phyloP scores from a whole-genome alignment of 2,329 filamentous ascomycete genomes.

The Coniochaeta sp. region DNA sequence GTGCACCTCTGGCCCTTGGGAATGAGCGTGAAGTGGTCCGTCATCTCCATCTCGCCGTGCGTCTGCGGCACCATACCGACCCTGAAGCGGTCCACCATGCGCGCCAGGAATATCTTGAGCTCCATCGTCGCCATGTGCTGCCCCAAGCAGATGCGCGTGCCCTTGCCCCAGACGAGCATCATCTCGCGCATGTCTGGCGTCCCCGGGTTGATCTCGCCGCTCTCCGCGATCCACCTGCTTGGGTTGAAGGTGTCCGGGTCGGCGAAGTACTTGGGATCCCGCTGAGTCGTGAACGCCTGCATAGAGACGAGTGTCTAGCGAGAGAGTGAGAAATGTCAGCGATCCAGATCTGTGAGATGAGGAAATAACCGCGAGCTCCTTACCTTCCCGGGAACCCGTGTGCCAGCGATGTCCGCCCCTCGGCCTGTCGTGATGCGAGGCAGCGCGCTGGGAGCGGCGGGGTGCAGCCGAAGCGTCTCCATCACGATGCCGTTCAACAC shows the following conservation, averaged over 20 bases:
- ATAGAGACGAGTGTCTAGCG: constrained; percentile 7
- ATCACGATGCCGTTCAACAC: constrained; percentile 7
- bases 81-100: constrained; percentile 4
- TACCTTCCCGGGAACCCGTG: neutral
- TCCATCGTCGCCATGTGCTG: constrained; percentile 11
- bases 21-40: constrained; percentile 9
- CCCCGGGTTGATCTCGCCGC: constrained; percentile 2
- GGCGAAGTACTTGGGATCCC: constrained; percentile 8
- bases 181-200: constrained; percentile 8
- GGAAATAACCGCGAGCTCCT: neutral
- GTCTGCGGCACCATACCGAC: constrained; percentile 5
- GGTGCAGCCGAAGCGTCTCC: constrained; percentile 9
- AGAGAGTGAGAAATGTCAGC: neutral
- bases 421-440: constrained; percentile 4
- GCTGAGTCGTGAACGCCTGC: constrained; percentile 8
- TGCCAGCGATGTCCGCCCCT: constrained; percentile 1
- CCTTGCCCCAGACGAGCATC: constrained; percentile 8
- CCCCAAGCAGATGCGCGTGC: constrained; percentile 6
- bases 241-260: constrained; percentile 10
- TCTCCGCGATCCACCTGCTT: constrained; percentile 7
- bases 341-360: neutral
- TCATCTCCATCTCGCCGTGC: constrained; percentile 9
- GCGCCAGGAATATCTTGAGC: constrained; percentile 8
- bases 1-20: constrained; percentile 7
- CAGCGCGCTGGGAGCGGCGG: constrained; percentile 6